A percentile compares a stretch with the other conserved stretches of the same genome.
Conservation (phyloP, 2,329 filamentous ascomycete genomes). For the Cryphonectria radicalis region DNA sequence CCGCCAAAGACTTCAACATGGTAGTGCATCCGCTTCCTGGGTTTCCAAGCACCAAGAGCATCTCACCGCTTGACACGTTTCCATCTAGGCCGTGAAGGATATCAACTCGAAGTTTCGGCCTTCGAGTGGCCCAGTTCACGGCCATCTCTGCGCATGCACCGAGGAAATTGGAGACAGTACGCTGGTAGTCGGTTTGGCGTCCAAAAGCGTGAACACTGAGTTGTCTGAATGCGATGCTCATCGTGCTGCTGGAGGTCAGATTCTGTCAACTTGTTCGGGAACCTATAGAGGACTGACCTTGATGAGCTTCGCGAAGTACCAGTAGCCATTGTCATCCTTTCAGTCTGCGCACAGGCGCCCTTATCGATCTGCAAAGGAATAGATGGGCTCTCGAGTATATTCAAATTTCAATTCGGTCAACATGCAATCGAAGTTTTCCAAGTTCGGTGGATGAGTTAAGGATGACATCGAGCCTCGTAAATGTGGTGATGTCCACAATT, state of each 20-base stretch:
- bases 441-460: no score
- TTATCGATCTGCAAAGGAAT: no score
- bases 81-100: constrained; percentile 2
- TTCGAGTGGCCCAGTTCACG: not conserved
- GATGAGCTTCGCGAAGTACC: no score
- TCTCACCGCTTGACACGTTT: not conserved
- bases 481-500: no score
- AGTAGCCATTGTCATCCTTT: not conserved
- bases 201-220: not conserved
- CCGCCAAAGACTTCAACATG: no score
- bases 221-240: not conserved
- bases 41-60: no score
- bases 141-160: not conserved
- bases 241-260: not conserved
- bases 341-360: not conserved
- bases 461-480: no score
- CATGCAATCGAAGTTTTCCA: no score
- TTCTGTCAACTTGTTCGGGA: no score
- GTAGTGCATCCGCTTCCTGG: no score
- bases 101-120: not conserved
- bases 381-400: no score
- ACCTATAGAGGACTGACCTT: not conserved
- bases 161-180: not conserved
- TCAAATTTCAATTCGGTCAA: no score
- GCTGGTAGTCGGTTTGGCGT: not conserved